These are phyloP conservation scores for Lodderomyces elongisporus DNA, from an alignment of 1,139 yeast genomes.

Conservation along the genomic window DNA sequence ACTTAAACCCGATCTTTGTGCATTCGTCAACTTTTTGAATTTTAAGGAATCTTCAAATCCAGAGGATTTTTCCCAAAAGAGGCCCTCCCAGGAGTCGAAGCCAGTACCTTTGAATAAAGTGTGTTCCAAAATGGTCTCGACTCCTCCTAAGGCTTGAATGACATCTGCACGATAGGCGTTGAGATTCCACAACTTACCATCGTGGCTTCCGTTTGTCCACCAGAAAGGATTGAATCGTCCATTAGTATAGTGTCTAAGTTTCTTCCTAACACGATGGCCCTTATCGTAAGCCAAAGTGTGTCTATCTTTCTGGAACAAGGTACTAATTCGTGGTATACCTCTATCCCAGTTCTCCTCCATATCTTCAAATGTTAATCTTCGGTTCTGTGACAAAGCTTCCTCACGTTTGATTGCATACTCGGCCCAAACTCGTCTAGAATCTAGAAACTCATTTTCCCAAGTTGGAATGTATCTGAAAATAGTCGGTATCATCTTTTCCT, in stretches of 20 bases:
- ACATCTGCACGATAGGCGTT: conserved; percentile 93
- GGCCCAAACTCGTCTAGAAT: conserved; percentile 97
- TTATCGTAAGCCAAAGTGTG: conserved; percentile 93
- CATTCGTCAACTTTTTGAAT: conserved; percentile 91
- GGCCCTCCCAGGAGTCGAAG: conserved; percentile 97
- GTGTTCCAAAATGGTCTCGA: conserved; percentile 93
- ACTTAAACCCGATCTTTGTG: conserved; percentile 94
- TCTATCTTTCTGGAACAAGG: conserved; percentile 90
- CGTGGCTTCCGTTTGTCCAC: conserved; percentile 95
- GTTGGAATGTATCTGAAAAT: conserved; percentile 87
- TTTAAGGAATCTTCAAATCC: conserved; percentile 97
- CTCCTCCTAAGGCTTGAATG: conserved; percentile 95
- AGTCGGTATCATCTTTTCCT: conserved; percentile 83
- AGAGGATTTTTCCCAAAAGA: conserved; percentile 96
- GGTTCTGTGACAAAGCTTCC: conserved; percentile 81
- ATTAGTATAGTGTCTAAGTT: conserved; percentile 69
- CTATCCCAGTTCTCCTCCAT: conserved; percentile 94
- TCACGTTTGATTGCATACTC: conserved; percentile 88
- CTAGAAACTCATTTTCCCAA: conserved; percentile 95
- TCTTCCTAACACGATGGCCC: conserved; percentile 82
- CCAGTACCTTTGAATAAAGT: conserved; percentile 96
- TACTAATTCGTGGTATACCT: conserved; percentile 93
- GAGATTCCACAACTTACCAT: conserved; percentile 93
- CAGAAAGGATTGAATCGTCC: conserved; percentile 83
- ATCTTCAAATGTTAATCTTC: conserved; percentile 87